Evolutionary conservation across 1,284 basidiomycete species (phyloP), one percentile per base, ranked within the genome.

Genomic region (Ceratobasidium papillatum): DNA sequence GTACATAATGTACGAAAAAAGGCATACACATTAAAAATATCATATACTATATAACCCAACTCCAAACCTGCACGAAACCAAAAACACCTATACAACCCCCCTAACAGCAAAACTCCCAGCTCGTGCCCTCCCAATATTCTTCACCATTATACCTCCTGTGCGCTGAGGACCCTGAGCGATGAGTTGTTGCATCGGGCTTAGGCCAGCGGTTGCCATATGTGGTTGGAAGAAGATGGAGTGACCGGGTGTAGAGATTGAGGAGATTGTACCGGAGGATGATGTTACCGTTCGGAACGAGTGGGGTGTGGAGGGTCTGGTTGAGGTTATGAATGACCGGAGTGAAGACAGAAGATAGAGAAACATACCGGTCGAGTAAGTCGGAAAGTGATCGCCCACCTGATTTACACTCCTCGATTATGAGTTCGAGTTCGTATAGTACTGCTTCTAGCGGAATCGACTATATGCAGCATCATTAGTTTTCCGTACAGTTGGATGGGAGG

Each of bases 381-480:
- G 49, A 69, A 27, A 69, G 9, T 3, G 47, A 12, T 8, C 65
- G 65, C 14, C n/a, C 34, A 9, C 51, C 36, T 11, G 65, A 11
- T 43, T 56, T 69, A 22, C 25, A 43, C n/a, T 69, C 65, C 3
- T 54, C 49, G 14, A 69, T 34, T 3, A 56, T 30, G 11, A 56
- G 49, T 27, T 69, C 65, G 49, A 69, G 65, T 43, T 69, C 65
- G 65, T 69, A 56, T 25, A 69, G 30, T 4, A 56, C 65, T 2
- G 51, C 49, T 14, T 69, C 65, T 7, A 69, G 65, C 17, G 65
- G 52, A 8, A 69, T 52, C 25, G 65, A 56, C 65, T 69, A 41
- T 30, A 52, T 27, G 51, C 12, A 12, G n/a, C 41, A 9, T 54
- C 30, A 36, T 32, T 12, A 47, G 27, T 38, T 34, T 58, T 17